Base-by-base conservation (phyloP, 371 early-diverging fungal species). In the Lichtheimia hyalospora region DNA sequence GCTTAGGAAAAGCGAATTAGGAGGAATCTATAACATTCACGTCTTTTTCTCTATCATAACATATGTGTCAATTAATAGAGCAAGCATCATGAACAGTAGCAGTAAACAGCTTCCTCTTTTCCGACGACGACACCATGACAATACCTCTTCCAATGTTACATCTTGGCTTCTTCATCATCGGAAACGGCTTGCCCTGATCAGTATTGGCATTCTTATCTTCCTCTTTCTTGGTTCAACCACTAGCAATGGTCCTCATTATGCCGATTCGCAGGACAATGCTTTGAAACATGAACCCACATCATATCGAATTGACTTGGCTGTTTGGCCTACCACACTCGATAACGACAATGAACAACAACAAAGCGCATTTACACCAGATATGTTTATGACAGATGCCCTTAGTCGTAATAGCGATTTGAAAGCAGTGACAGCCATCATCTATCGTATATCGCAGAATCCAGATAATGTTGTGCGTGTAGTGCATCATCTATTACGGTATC, bases 351-450 rank as follows among this genome's bases (percentile, higher is more conserved):
- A 23, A 41, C 39, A 55, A 8, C 39, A 18, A 23, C 18, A 8
- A 10, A 55, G 56, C 12, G 56, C 56, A 5, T 55, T 55, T 23
- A 5, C n/a, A 10, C 18, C 25, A 20, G 42, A 24, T 2, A 10
- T n/a, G 23, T 58, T 58, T 49, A 41, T 42, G 15, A 27, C 43
- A 23, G 52, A 58, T n/a, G 40, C 41, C 13, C 27, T 58, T 20
- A 34, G 40, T 39, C 70, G 71, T 34, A 43, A 55, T 16, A 43
- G 42, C 20, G 71, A 74, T 15, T 49, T 74, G 8, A 76, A 82
- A 46, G 79, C 83, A 13, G 75, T 86, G 25, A 83, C 86, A 14
- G 86, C 84, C 3, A 76, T 86, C 8, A 51, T 86, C 8, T 64
- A 83, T 48, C 67, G 82, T 28, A 80, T 83, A 57, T 80, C 80